Evolutionary conservation across 345 rosid species (phyloP).

Genomic region (Populus ilicifolia): DNA sequence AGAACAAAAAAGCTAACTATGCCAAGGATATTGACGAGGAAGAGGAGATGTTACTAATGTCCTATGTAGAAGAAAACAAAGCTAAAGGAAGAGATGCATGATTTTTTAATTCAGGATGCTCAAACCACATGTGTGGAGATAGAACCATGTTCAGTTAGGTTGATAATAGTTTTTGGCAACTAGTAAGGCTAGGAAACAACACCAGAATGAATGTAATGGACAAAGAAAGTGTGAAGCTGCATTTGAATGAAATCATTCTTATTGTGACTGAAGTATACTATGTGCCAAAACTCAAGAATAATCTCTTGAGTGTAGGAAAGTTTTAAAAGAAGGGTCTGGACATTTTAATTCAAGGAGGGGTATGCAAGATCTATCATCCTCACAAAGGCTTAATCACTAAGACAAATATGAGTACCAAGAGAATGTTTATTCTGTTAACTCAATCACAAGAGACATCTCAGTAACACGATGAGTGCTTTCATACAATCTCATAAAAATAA

Average conservation of each 20-base stretch:
- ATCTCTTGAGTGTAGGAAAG: background rate
- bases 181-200: background rate
- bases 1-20: background rate
- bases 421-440: no score
- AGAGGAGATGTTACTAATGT: background rate
- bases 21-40: background rate
- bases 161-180: background rate
- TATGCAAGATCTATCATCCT: no score
- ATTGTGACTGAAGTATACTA: background rate
- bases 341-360: no score
- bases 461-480: no score
- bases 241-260: background rate
- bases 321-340: background rate
- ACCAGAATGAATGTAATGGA: background rate
- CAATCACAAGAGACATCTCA: no score
- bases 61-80: background rate
- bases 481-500: background rate
- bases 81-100: background rate
- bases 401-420: no score
- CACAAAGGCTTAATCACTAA: no score
- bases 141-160: background rate
- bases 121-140: background rate
- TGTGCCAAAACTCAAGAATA: background rate
- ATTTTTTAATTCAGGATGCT: background rate
- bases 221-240: background rate